Evolutionary conservation across 2,329 filamentous ascomycete species (phyloP).

Genomic region (Fusarium mundagurra): DNA sequence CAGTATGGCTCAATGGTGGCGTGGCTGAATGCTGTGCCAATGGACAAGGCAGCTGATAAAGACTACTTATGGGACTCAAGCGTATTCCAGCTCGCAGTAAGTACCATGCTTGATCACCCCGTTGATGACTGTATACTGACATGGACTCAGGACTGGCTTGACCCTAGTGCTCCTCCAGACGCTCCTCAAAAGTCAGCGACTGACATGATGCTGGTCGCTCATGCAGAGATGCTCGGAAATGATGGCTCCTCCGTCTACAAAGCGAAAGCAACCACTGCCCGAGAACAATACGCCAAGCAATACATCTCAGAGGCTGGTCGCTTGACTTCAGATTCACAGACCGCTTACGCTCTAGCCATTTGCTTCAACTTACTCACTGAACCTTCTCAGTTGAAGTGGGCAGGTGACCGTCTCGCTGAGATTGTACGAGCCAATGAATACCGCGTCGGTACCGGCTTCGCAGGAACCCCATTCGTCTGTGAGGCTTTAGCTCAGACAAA

Average conservation of each 20-base stretch:
- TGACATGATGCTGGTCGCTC: slow-evolving; percentile 51
- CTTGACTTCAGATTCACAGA: not conserved
- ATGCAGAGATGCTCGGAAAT: slow-evolving; percentile 44
- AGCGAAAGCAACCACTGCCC: slow-evolving; percentile 28
- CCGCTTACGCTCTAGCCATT: not conserved
- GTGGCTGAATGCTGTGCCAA: not conserved
- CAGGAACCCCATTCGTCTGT: not conserved
- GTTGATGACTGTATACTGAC: not conserved
- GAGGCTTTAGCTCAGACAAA: not conserved
- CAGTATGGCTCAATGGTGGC: not conserved
- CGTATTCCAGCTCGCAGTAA: not conserved
- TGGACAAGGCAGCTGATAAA: not conserved
- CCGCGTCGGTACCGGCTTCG: not conserved
- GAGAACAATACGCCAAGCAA: slow-evolving; percentile 24
- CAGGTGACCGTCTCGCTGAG: not conserved
- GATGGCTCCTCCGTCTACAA: slow-evolving; percentile 10
- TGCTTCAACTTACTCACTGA: not conserved
- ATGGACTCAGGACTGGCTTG: slow-evolving; percentile 53
- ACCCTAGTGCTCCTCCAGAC: slow-evolving; percentile 54
- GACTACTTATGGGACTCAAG: not conserved
- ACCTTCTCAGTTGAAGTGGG: not conserved
- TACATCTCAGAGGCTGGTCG: slow-evolving; percentile 41
- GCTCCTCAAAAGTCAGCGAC: slow-evolving; percentile 52
- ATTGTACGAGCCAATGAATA: not conserved
- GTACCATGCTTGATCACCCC: slow-evolving; percentile 44